Evolutionary conservation across 306 rosid genomes (phyloP).

Genomic region (Vigna reflexopilosa): DNA sequence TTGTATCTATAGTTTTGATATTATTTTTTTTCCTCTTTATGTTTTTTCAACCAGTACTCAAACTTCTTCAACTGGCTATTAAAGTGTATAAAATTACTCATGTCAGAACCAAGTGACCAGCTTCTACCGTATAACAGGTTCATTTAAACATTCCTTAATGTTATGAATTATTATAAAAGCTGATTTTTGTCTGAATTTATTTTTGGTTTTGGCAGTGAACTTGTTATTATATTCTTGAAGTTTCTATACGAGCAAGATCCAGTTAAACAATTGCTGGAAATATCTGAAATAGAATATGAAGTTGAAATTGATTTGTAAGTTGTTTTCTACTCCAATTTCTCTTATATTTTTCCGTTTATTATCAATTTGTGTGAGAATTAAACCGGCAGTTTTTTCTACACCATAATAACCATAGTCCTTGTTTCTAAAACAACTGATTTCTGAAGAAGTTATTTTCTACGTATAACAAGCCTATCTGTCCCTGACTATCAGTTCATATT

Average conservation of each 20-base stretch:
- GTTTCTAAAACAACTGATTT: neutral
- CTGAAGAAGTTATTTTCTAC: no score
- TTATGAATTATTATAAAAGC: slow-evolving; percentile 17
- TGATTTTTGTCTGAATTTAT: slow-evolving; percentile 41
- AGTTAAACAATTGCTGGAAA: slow-evolving; percentile 82
- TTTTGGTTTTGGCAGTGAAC: slow-evolving; percentile 82
- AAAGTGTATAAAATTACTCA: slow-evolving; percentile 84
- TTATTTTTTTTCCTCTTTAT: slow-evolving; percentile 26
- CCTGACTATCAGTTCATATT: no score
- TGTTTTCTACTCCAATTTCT: no score
- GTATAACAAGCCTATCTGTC: no score
- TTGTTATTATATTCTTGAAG: slow-evolving; percentile 83
- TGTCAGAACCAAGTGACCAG: slow-evolving; percentile 97
- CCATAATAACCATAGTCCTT: neutral
- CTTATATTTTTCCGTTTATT: no score
- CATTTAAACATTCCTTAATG: slow-evolving; percentile 38
- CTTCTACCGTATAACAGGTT: slow-evolving; percentile 89
- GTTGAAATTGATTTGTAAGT: slow-evolving; percentile 87
- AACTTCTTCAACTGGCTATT: slow-evolving; percentile 98
- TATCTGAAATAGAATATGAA: slow-evolving; percentile 63
- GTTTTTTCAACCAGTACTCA: slow-evolving; percentile 69
- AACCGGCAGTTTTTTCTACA: neutral
- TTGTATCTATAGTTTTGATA: slow-evolving; percentile 31
- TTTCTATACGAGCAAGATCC: slow-evolving; percentile 95
- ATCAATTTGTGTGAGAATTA: neutral